Base-by-base conservation (phyloP, 2,329 filamentous ascomycete species). In the Aspergillus udagawae region DNA sequence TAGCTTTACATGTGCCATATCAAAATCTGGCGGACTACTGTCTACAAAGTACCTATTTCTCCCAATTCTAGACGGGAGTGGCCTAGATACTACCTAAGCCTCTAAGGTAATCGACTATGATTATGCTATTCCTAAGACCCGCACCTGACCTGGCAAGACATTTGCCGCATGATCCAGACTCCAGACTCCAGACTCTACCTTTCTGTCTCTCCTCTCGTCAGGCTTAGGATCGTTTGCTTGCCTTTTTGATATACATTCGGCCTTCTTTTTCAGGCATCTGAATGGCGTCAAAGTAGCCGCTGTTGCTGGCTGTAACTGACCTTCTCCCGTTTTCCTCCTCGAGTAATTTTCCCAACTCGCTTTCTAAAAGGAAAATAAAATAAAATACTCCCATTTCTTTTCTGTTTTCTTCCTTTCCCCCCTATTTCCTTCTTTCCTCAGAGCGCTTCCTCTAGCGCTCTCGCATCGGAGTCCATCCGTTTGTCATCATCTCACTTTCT, bases 101-200 rank as follows among this genome's bases (percentile, higher is more conserved):
- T 44, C 20, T 45, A 45, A 4, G 42, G 17, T 23, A 45, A 45
- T 20, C 23, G 17, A 20, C 20, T 45, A 14, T 9, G n/a, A 45
- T 20, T 45, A 20, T 45, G 9, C n/a, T 21, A 20, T 45, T 21
- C 7, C 4, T 45, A 20, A 23, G n/a, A 20, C n/a, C 51, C 38
- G 50, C 58, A 60, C 55, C 52, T 60, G 58, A 60, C 58, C 52
- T 38, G 25, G 8, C 50, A 35, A 41, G 32, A 51, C 38, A 41
- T 48, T n/a, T 47, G 25, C 25, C 57, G 56, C 56, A 60, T 59
- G 59, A 60, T 59, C 45, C 28, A 52, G 50, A 53, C 45, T 54
- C 32, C 44, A 35, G 29, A 28, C 42, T 32, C 28, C 44, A 14
- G 45, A 23, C 23, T 49, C 38, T 50, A 42, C 27, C 41, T 48